Base-by-base conservation (phyloP, 148 eudicot genomes). In the Rhododendron simsii region DNA sequence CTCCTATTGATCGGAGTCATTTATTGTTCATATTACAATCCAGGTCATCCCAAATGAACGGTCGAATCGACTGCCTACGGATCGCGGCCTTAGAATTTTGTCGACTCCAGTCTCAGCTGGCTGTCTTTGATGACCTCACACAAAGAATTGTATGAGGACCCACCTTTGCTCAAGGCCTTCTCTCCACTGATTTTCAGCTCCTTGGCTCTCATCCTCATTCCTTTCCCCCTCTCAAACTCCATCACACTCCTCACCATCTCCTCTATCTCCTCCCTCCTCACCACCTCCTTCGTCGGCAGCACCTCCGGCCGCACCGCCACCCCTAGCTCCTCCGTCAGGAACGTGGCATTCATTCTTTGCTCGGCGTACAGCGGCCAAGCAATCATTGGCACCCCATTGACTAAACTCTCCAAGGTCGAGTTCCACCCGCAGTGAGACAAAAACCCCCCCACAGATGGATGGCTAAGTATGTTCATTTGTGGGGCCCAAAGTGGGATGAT, bases 341-440 rank as follows among this genome's bases (percentile, higher is more conserved):
- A 20, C 20, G 83, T 13, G 13, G 87, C 87, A 12, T 87, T 87
- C 89, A 85, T 87, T 44, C 82, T 85, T 77, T 87, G 89, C 84
- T 87, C 89, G 39, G 89, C 89, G 44, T 84, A 87, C 1, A 87
- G 53, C 57, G 86, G 89, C 89, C 86, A 84, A 18, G 81, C 85
- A 7, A 87, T 84, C 28, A 87, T 87, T 11, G 89, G 89, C 53
- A 88, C 87, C 5, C 89, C 87, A 5, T 88, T 16, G 1, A 33
- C 50, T 0, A 88, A 7, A 71, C 89, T 84, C 51, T 87, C 89
- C 67, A 87, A 1, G 13, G 50, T 45, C 41, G 87, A 87, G 82
- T 87, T 87, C 89, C 89, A 87, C 55, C 89, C 89, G 18, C 89
- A 88, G 47, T 88, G 90, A 0, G 89, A 76, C 20, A 88, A 26